Conservation (phyloP, 768 basidiomycete species). For the Dendrothele bispora region DNA sequence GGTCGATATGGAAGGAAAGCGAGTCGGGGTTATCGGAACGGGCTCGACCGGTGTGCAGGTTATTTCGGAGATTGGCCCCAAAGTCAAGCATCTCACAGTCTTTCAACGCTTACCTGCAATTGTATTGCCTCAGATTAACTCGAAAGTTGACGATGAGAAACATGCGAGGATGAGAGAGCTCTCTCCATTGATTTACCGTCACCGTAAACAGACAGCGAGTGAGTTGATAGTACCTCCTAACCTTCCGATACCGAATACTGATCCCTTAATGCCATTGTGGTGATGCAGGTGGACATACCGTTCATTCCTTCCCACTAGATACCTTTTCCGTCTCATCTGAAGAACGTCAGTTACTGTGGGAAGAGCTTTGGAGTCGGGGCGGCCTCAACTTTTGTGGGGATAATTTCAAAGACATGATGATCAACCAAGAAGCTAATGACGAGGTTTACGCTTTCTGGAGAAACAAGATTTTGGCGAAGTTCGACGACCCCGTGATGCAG, state of each 20-base stretch:
- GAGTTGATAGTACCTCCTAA: neutral
- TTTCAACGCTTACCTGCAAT: slow-evolving; percentile 12
- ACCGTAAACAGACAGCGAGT: slow-evolving; percentile 6
- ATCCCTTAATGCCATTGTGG: neutral
- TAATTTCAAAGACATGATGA: slow-evolving; percentile 1
- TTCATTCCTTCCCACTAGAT: neutral
- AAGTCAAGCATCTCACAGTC: slow-evolving; percentile 6
- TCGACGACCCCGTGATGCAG: neutral
- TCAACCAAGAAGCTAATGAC: neutral
- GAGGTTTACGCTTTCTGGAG: neutral
- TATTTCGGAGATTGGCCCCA: slow-evolving; percentile 1
- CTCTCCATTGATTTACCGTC: neutral
- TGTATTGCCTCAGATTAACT: neutral
- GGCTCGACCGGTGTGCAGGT: slow-evolving; percentile 13
- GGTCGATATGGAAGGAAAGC: neutral
- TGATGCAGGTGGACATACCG: neutral
- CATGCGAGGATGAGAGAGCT: neutral
- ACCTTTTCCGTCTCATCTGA: slow-evolving; percentile 2
- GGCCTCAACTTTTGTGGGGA: slow-evolving; percentile 3
- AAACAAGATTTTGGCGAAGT: neutral
- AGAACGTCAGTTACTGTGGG: slow-evolving; percentile 4
- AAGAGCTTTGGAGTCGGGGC: slow-evolving; percentile 9
- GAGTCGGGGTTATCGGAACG: neutral
- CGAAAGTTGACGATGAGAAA: neutral
- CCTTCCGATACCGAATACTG: neutral